Percentiles rank a stretch among this genome's conserved stretches.
phyloP scores from a whole-genome alignment of 1,284 basidiomycete genomes.

The Cutaneotrichosporon cutaneum region DNA sequence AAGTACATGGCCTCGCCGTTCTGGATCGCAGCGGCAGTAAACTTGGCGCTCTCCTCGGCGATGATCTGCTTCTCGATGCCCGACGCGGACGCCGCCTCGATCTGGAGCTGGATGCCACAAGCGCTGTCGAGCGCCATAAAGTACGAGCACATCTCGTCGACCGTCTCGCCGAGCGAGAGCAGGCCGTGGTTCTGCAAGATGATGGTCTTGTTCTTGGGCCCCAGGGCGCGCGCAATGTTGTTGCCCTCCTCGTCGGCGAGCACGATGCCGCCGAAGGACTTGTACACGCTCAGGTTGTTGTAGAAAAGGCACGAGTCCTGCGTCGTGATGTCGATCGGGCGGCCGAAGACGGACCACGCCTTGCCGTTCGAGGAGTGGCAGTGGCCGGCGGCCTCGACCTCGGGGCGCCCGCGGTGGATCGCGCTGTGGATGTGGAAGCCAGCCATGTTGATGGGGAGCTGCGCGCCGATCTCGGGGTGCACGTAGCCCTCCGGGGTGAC shows the following conservation, averaged over 20 bases:
- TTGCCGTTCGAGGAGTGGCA: constrained; percentile 64
- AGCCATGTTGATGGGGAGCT: constrained; percentile 51
- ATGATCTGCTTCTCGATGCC: constrained; percentile 42
- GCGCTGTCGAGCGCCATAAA: constrained; percentile 45
- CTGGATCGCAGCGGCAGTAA: constrained; percentile 47
- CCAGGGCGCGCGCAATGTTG: constrained; percentile 50
- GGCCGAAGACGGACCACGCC: constrained; percentile 62
- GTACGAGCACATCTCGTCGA: constrained; percentile 38
- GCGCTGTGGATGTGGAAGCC: constrained; percentile 61
- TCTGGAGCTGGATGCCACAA: constrained; percentile 49
- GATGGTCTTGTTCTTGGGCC: constrained; percentile 42
- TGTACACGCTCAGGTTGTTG: constrained; percentile 37
- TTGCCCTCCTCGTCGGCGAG: constrained; percentile 51
- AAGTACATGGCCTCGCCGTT: constrained; percentile 18
- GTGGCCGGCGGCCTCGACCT: constrained; percentile 65
- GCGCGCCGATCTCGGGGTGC: constrained; percentile 40
- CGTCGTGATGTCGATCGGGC: constrained; percentile 55
- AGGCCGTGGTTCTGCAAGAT: constrained; percentile 50
- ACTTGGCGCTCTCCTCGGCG: constrained; percentile 45
- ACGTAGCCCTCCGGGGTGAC: constrained; percentile 47
- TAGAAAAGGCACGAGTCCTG: constrained; percentile 41
- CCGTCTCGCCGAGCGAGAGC: constrained; percentile 27
- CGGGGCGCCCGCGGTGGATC: constrained; percentile 61
- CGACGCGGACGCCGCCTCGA: constrained; percentile 49
- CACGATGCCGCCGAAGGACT: constrained; percentile 52